Percentiles rank a stretch among this genome's conserved stretches.
Conservation (phyloP, 1,284 basidiomycete genomes). For the Fistulina hepatica region DNA sequence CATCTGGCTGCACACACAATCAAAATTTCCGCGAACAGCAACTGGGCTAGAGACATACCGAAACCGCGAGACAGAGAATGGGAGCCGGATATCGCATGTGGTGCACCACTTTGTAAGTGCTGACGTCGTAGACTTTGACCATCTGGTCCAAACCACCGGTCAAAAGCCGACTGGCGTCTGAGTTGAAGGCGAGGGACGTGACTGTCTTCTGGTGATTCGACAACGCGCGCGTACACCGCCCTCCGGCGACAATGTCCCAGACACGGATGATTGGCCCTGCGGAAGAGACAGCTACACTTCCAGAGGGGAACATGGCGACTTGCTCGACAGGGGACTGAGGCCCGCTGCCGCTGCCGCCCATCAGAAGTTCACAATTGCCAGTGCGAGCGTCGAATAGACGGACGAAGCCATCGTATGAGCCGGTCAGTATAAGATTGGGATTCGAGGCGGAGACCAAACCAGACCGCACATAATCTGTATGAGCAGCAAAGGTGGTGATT, state of each 20-base stretch:
- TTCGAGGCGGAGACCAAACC: slow-evolving; percentile 79
- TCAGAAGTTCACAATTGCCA: slow-evolving; percentile 73
- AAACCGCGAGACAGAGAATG: slow-evolving; percentile 83
- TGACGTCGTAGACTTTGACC: slow-evolving; percentile 97
- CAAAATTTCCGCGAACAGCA: slow-evolving; percentile 1
- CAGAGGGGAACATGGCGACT: slow-evolving; percentile 87
- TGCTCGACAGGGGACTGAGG: slow-evolving; percentile 79
- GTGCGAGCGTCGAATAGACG: slow-evolving; percentile 83
- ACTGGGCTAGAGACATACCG: slow-evolving; percentile 43
- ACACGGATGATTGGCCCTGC: slow-evolving; percentile 90
- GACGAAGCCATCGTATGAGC: slow-evolving; percentile 91
- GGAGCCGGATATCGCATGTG: slow-evolving; percentile 98
- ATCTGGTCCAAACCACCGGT: slow-evolving; percentile 92
- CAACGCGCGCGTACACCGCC: slow-evolving; percentile 77
- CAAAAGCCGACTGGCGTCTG: slow-evolving; percentile 67
- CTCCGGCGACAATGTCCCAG: slow-evolving; percentile 94
- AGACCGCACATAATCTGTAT: slow-evolving; percentile 93
- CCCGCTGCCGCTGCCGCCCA: slow-evolving; percentile 42
- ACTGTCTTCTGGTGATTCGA: slow-evolving; percentile 99
- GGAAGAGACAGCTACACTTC: slow-evolving; percentile 76
- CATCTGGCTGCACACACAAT: slow-evolving; percentile 61
- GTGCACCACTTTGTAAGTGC: slow-evolving; percentile 90
- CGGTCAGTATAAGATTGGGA: slow-evolving; percentile 80
- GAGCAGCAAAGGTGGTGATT: slow-evolving; percentile 70
- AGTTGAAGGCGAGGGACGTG: slow-evolving; percentile 78